Conservation (phyloP, 345 rosid species). For the Boechera divaricarpa region DNA sequence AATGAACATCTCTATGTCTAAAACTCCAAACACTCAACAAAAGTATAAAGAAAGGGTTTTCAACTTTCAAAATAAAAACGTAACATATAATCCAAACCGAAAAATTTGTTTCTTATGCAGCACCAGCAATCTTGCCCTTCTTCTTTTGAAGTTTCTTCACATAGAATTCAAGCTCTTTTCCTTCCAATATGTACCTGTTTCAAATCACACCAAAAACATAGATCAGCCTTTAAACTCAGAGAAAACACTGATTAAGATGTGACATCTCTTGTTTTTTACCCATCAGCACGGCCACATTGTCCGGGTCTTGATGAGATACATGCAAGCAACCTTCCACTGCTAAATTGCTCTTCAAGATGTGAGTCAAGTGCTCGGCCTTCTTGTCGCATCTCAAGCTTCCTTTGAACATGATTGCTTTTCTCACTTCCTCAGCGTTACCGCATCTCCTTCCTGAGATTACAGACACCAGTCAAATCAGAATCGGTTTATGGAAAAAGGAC, state of each 20-base stretch:
- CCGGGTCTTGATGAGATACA: constrained; percentile 27
- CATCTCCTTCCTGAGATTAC: background rate
- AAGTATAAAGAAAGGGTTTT: background rate
- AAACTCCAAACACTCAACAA: background rate
- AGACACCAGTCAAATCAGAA: background rate
- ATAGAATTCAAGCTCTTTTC: constrained; percentile 35
- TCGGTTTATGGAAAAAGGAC: background rate
- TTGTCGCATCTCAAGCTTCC: constrained; percentile 8
- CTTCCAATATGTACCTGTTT: constrained; percentile 33
- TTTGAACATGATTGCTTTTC: constrained; percentile 20
- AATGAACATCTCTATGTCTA: background rate
- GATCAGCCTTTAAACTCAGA: background rate
- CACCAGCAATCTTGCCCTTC: constrained; percentile 33
- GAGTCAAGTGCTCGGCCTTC: constrained; percentile 3
- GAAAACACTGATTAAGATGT: background rate
- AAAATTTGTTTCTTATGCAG: constrained; percentile 4
- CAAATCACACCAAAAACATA: background rate
- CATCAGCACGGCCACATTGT: constrained; percentile 35
- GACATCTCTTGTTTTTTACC: background rate
- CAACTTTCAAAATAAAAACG: background rate
- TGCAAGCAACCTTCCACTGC: constrained; percentile 16
- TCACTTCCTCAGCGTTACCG: background rate
- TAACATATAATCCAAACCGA: background rate
- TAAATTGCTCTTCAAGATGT: constrained; percentile 21
- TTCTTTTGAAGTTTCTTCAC: constrained; percentile 42